Evolutionary conservation across 495 filamentous ascomycete genomes (phyloP), one percentile per base, ranked within the genome.

Genomic region (Monascus purpureus): DNA sequence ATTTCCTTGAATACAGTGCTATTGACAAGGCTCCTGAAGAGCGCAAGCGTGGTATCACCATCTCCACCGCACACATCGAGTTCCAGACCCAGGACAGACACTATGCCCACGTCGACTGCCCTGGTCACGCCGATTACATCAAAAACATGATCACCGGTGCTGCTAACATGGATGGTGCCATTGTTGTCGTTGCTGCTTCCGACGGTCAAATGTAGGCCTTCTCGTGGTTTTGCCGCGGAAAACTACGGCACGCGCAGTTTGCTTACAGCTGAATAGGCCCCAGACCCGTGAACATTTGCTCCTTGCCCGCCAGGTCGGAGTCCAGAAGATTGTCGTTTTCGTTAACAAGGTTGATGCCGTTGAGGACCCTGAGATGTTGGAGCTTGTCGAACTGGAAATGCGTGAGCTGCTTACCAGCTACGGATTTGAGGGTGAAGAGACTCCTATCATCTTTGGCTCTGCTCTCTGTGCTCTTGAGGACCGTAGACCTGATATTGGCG

Each of bases 81-180:
- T 97, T 95, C 63, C 67, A 79, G 48, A 96, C 90, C 52, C 80
- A 93, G 4, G 55, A 54, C 44, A 75, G 92, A 42, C 90, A 97
- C 66, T 97, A 97, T 66, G 86, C 90, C 47, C 90, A 97, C 73
- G 90, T 97, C 66, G 90, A 97, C 73, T 97, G 90, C 60, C 90
- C 90, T 33, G 90, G 90, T 59, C 90, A 97, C 75, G 90, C 90
- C 53, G 90, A 97, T 84, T 97, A 96, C 70, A 95, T 97, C 65
- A 97, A 97, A 77, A 97, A 97, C 75, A 95, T 95, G 87, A 95
- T 95, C 59, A 94, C 87, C 43, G 87, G 87, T 70, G 82, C 87
- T 37, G 84, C 88, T 41, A 84, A 76, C 69, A 95, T 95, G 87
- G 87, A 95, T 46, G 87, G 90, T 53, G 88, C 90, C 42, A 83